Conservation (phyloP, 108 stramenopile species). For the Licmophora abbreviata region DNA sequence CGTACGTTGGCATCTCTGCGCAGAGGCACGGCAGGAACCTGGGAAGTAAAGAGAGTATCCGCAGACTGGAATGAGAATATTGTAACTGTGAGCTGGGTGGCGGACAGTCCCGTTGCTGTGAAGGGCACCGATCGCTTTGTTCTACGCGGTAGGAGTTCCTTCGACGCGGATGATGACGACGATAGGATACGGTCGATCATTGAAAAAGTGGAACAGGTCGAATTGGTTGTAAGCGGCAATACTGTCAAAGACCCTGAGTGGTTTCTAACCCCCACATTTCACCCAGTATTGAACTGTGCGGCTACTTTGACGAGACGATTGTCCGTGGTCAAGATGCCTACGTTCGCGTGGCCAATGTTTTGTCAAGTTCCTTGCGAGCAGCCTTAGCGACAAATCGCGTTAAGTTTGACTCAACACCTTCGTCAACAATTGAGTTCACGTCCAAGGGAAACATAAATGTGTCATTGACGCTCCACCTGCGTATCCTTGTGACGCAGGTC, state of each 20-base stretch:
- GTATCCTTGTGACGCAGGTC: constrained; percentile 12
- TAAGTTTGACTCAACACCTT: constrained; percentile 22
- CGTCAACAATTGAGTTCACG: constrained; percentile 31
- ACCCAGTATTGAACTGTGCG: constrained; percentile 42
- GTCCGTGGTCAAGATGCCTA: constrained; percentile 38
- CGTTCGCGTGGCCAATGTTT: constrained; percentile 30
- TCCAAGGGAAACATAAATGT: constrained; percentile 29
- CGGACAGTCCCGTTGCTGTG: background rate
- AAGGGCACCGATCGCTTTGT: constrained; percentile 5
- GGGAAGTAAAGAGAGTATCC: background rate
- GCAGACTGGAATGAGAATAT: background rate
- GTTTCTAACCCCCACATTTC: constrained; percentile 38
- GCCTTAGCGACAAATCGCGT: constrained; percentile 29
- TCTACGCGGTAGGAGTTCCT: background rate
- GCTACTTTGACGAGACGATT: constrained; percentile 58
- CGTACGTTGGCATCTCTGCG: background rate
- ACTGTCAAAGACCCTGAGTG: constrained; percentile 4
- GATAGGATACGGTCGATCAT: too few species aligned
- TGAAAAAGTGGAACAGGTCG: background rate
- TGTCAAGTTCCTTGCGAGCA: constrained; percentile 29
- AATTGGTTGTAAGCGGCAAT: constrained; percentile 6
- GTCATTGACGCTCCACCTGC: constrained; percentile 26
- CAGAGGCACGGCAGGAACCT: background rate
- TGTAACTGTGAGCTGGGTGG: background rate
- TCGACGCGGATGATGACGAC: too few species aligned